These are phyloP conservation scores for Cotoneaster glaucophyllus DNA, from an alignment of 306 rosid genomes.

Conservation along the genomic window DNA sequence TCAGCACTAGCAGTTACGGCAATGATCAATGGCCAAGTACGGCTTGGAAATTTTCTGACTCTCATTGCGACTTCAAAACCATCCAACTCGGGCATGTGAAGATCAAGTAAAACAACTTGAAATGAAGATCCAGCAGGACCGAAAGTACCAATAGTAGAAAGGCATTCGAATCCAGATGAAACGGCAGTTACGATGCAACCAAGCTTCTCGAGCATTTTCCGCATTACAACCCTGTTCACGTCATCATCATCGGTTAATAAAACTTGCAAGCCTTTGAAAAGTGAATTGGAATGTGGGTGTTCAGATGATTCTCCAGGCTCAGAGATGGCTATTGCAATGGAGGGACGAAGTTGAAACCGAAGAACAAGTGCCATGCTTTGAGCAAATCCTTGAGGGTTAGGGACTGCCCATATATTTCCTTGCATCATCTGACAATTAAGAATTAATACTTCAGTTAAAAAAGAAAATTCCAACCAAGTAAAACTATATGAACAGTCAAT, in stretches of 20 bases:
- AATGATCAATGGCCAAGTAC: constrained; percentile 72
- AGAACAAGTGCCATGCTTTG: constrained; percentile 90
- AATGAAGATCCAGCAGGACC: constrained; percentile 58
- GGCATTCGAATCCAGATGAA: constrained; percentile 88
- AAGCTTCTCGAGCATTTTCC: constrained; percentile 73
- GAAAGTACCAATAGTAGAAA: constrained; percentile 44
- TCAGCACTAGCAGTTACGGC: constrained; percentile 64
- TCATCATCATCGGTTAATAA: constrained; percentile 76
- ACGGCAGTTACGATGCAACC: constrained; percentile 77
- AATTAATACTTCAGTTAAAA: not conserved
- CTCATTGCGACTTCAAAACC: constrained; percentile 74
- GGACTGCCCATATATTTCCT: constrained; percentile 81
- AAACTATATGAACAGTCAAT: not conserved
- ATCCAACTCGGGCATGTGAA: constrained; percentile 78
- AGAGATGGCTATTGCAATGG: constrained; percentile 66
- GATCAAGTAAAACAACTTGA: constrained; percentile 73
- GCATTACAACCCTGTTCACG: constrained; percentile 85
- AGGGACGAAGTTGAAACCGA: constrained; percentile 67
- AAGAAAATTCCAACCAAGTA: not conserved
- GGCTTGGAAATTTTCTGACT: constrained; percentile 73
- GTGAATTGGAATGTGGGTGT: constrained; percentile 50
- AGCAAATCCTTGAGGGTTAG: constrained; percentile 63
- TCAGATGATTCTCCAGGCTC: constrained; percentile 80
- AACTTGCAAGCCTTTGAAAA: constrained; percentile 70
- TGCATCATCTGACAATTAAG: constrained; percentile 79